Conservation (phyloP, 371 early-diverging fungal species). For the Mortierella sp. region DNA sequence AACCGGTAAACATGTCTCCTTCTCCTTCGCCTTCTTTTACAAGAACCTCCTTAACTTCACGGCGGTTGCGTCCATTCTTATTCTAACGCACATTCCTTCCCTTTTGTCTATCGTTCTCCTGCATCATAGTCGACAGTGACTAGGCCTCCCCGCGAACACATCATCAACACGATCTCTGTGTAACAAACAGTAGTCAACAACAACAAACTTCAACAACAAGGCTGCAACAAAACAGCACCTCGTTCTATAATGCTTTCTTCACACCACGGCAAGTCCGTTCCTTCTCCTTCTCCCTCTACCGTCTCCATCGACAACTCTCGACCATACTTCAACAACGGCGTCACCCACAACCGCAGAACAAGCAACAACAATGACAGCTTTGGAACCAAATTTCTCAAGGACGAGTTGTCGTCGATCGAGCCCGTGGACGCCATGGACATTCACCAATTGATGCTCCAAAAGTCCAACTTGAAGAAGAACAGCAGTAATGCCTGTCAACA, state of each 20-base stretch:
- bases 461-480: not conserved
- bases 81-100: not conserved
- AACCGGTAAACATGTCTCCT: not conserved
- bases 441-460: constrained; percentile 8
- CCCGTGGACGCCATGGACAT: constrained; percentile 22
- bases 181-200: not conserved
- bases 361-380: not conserved
- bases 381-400: constrained; percentile 8
- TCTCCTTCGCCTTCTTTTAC: not conserved
- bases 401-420: constrained; percentile 8
- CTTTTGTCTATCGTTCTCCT: not conserved
- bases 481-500: not conserved
- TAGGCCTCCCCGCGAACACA: not conserved
- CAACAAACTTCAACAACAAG: not conserved
- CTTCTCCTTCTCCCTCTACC: constrained; percentile 15
- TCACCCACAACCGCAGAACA: not conserved
- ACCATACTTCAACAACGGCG: constrained; percentile 18
- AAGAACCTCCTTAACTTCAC: not conserved
- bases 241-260: constrained; percentile 40
- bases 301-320: constrained; percentile 13
- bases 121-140: not conserved
- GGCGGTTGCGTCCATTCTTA: not conserved
- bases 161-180: not conserved
- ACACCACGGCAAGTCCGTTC: constrained; percentile 32
- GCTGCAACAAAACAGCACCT: not conserved